Conservation (phyloP, 306 rosid genomes). For the Castanea mollissima region DNA sequence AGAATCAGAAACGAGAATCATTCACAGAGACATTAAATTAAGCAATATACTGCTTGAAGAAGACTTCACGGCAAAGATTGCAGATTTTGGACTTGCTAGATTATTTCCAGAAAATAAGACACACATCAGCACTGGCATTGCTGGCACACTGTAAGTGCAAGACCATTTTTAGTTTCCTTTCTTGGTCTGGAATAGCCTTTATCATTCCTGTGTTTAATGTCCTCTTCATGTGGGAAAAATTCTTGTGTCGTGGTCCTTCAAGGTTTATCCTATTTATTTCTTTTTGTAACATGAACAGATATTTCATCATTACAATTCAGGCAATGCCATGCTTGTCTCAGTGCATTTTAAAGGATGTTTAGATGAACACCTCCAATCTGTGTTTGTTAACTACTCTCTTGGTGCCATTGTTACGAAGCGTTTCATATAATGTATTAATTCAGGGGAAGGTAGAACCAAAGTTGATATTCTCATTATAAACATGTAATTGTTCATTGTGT, state of each 20-base stretch:
- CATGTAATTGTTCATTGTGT: not conserved
- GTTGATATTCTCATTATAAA: not conserved
- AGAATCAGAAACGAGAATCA: slow-evolving; percentile 54
- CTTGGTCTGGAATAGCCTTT: not conserved
- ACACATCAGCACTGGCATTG: slow-evolving; percentile 44
- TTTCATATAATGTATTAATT: not conserved
- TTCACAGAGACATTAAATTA: slow-evolving; percentile 66
- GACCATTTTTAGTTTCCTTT: not conserved
- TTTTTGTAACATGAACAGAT: not conserved
- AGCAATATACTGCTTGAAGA: slow-evolving; percentile 59
- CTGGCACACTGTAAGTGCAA: slow-evolving; percentile 38
- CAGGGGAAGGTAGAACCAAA: not conserved
- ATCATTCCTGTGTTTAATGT: not conserved
- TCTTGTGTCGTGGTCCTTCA: not conserved
- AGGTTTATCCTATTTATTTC: not conserved
- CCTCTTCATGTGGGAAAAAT: not conserved
- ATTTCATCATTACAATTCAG: not conserved
- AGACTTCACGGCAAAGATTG: slow-evolving; percentile 57
- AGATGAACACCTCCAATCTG: not conserved
- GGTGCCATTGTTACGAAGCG: not conserved
- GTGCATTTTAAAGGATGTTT: not conserved
- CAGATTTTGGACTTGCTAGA: slow-evolving; percentile 79
- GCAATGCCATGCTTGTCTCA: not conserved
- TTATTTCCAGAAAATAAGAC: slow-evolving; percentile 45
- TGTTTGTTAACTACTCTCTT: not conserved